A percentile compares a stretch with the other conserved stretches of the same genome.
phyloP scores from a whole-genome alignment of 2,329 filamentous ascomycete species.

The Capronia epimyces region DNA sequence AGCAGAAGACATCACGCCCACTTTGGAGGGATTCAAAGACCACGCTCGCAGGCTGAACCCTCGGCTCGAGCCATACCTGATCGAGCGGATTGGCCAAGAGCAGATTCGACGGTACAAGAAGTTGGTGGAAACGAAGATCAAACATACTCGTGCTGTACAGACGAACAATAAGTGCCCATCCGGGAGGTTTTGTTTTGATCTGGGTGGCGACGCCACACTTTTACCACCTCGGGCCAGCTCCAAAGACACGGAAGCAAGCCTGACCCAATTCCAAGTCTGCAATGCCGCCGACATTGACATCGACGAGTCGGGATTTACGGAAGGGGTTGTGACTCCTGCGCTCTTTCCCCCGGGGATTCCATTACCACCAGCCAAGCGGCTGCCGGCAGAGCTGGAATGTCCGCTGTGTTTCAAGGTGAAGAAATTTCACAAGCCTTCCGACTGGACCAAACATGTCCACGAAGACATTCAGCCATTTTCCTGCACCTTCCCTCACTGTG shows the following conservation, averaged over 20 bases:
- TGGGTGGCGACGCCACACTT: slow-evolving; percentile 60
- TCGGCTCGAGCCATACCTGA: slow-evolving; percentile 59
- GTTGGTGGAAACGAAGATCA: slow-evolving; percentile 63
- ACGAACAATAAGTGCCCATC: slow-evolving; percentile 55
- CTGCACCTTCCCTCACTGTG: slow-evolving; percentile 79
- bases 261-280: slow-evolving; percentile 51
- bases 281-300: slow-evolving; percentile 56
- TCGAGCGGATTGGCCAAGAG: slow-evolving; percentile 76
- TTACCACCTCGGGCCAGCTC: slow-evolving; percentile 51
- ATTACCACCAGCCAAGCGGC: slow-evolving; percentile 66
- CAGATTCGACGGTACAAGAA: slow-evolving; percentile 74
- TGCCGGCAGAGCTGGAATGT: slow-evolving; percentile 87
- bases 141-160: slow-evolving; percentile 58
- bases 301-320: slow-evolving; percentile 59
- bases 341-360: slow-evolving; percentile 77
- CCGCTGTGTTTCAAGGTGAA: slow-evolving; percentile 79
- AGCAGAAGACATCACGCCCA: slow-evolving; percentile 65
- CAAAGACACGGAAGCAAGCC: slow-evolving; percentile 54
- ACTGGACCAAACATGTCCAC: slow-evolving; percentile 95
- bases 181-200: slow-evolving; percentile 57
- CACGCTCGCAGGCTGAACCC: slow-evolving; percentile 72
- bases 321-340: slow-evolving; percentile 64
- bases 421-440: slow-evolving; percentile 82
- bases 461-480: slow-evolving; percentile 92
- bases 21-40: slow-evolving; percentile 66